Evolutionary conservation across 345 rosid species (phyloP), one percentile per base, ranked within the genome.

Genomic region (Hibiscus syriacus): DNA sequence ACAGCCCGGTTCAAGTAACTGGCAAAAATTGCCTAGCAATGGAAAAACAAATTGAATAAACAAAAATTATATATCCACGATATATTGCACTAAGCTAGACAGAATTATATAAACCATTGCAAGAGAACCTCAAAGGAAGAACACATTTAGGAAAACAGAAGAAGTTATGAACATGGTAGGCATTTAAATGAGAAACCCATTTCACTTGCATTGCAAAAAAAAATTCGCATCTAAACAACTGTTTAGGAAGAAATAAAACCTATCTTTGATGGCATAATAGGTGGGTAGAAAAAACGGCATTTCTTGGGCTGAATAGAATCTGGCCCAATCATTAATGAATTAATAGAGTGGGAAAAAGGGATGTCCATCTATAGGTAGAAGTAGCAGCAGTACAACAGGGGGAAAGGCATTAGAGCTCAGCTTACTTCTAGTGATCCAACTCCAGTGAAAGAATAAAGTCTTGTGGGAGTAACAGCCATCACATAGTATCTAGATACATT

Each of bases 391-490:
- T 13, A 23, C 3, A 38, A 26, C 36, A 55, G 20, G 41, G 34
- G 22, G 52, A 58, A n/a, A 55, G 7, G 50, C 22, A 34, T 19
- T 19, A 38, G 55, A 78, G 70, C 65, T 67, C 38, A 70, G 80
- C 87, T 84, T 84, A 91, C 99, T 41, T 94, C 99, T 50, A 92
- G 76, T 25, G 86, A 80, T 80, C 99, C 93, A 78, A 89, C 83
- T 70, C 99, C 99, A 34, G 99, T 94, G 72, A 84, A 94, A 17
- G 99, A 91, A 82, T 94, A 94, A 70, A 91, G 92, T 30, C 98
- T 83, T 30, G 99, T 94, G 38, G 98, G 99, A 78, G 98, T 92
- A 59, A 94, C 97, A 75, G 93, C 99, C 99, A 94, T 94, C 93
- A 94, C 87, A 74, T 91, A 94, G 78, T 84, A 91, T 78, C 98